Base-by-base conservation (phyloP, 2,329 filamentous ascomycete species). In the Penicillium sp. region DNA sequence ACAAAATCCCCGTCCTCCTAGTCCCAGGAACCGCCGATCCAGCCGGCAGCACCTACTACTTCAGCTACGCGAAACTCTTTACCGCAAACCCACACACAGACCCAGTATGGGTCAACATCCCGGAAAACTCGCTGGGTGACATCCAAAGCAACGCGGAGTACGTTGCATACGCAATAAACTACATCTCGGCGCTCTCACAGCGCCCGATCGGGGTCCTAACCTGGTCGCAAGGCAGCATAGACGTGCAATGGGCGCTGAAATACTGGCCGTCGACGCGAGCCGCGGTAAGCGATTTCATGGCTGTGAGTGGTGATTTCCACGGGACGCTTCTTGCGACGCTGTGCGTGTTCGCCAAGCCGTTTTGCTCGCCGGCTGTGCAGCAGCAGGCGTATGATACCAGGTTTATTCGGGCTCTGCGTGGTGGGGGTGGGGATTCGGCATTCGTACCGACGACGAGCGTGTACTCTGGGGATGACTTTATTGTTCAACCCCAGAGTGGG, bases 171-270 rank as follows among this genome's bases (percentile, higher is more conserved):
- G 43, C 51, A 7, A 53, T 53, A 24, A 53, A 53, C 35, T 53
- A 53, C 24, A 47, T 51, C 6, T 35, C 43, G 0, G 29, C 24
- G 3, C 21, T 43, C 10, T 45, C 29, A 5, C 9, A 38, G 53
- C 57, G 39, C 60, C 65, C 21, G 68, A 73, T 77, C 6, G 65
- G 68, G 17, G 65, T 79, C 19, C 62, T 80, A n/a, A 70, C 69
- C 13, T 81, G 75, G 76, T 79, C 76, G 0, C 77, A 82, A 62
- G 78, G 78, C 15, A 74, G 73, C 42, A 63, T 81, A 2, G 66
- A 77, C 51, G 67, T 73, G 0, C 79, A 82, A 59, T 81, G 78
- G 79, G 76, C 74, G 0, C 66, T 78, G 54, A 80, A 79, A 46
- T 57, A 57, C 48, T 57, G 53, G 54, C 53, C 53, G 3, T 53